Base-by-base conservation (phyloP, 805 yeast species). In the Saccharomycopsis amapae region DNA sequence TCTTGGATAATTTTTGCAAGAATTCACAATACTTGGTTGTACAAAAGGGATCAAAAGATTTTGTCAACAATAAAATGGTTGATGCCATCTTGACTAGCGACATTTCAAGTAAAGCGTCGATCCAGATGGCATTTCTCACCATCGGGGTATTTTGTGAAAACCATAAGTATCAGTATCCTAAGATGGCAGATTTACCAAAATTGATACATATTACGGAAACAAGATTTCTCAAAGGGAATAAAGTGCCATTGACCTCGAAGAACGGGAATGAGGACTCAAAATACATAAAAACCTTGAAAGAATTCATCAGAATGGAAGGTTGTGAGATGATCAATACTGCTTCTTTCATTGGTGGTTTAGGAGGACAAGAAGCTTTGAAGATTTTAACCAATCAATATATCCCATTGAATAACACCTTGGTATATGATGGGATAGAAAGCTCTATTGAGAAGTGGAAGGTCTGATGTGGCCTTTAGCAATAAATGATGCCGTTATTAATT, bases 291-390 rank as follows among this genome's bases (percentile, higher is more conserved):
- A 57, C 66, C 7, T 54, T 75, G 12, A 61, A 62, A 33, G 75
- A 71, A 48, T 59, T 79, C 41, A 48, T 64, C 3, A 52, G 74
- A 47, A 53, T 61, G 5, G 59, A 67, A 4, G 75, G 75, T 3
- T 48, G 55, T 0, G 78, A 75, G 51, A 42, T 76, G 12, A 80
- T 77, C 50, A 81, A 82, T 54, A 69, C 77, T 13, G 65, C 81
- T 18, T 71, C 95, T 3, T 62, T 86, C 3, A 66, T 85, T 53
- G 97, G 96, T 1, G 97, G 96, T 0, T 66, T 89, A 10, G 88
- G 78, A 0, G 81, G 87, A 2, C 96, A 90, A 58, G 98, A 90
- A 59, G 78, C 76, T 3, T 68, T 86, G 42, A 90, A 93, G 55
- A 50, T 75, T 2, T 55, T 85, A 20, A 86, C 95, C 2, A 73